These are phyloP conservation scores for Helianthus tuberosus DNA, from an alignment of 129 eudicot genomes.

Conservation along the genomic window DNA sequence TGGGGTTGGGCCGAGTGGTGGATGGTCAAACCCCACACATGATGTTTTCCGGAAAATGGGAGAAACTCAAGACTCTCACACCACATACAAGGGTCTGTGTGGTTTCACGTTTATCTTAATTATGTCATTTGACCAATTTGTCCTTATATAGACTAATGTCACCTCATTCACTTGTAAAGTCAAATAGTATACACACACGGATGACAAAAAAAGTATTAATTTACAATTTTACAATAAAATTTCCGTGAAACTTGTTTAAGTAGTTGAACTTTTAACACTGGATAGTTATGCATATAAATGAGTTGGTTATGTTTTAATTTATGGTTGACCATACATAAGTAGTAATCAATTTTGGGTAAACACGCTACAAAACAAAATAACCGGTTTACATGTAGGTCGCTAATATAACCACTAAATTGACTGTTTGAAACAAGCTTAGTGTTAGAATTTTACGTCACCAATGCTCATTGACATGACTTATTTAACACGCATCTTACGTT, in stretches of 20 bases:
- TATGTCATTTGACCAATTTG: slow-evolving; percentile 5
- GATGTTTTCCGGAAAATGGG: slow-evolving; percentile 12
- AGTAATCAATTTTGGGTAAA: no score
- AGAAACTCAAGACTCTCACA: slow-evolving; percentile 22
- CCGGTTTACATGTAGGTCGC: no score
- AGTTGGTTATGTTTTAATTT: no score
- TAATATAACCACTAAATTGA: no score
- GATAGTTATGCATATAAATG: no score
- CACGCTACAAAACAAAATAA: no score
- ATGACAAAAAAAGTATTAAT: not conserved
- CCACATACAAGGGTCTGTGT: slow-evolving; percentile 24
- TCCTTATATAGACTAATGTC: slow-evolving; percentile 2
- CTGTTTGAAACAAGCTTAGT: no score
- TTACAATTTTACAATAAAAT: not conserved
- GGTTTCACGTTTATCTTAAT: slow-evolving; percentile 8
- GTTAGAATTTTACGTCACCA: no score
- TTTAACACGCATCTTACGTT: no score
- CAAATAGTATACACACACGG: not conserved
- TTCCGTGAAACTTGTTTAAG: not conserved
- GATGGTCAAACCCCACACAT: slow-evolving; percentile 25
- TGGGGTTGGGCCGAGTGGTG: not conserved
- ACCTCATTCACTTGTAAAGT: slow-evolving; percentile 8
- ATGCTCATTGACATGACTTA: no score
- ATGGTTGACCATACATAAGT: no score
- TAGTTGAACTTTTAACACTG: no score